Evolutionary conservation across 768 basidiomycete species (phyloP).

Genomic region (Neoboletus subvelutipes): DNA sequence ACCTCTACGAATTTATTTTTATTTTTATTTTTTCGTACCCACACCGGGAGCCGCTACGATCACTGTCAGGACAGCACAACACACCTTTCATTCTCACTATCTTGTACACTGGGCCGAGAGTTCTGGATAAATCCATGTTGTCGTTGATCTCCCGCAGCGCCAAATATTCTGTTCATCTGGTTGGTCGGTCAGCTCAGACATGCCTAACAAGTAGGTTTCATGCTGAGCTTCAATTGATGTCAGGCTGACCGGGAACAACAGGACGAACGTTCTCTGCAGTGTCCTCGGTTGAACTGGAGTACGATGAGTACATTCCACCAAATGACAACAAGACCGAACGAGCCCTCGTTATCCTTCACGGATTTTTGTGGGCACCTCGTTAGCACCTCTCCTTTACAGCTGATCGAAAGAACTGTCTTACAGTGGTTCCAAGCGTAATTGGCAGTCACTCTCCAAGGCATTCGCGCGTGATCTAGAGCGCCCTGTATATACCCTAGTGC

Average conservation of each 20-base stretch:
- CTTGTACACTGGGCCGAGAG: background rate
- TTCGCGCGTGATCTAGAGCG: constrained; percentile 63
- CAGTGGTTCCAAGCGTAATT: constrained; percentile 89
- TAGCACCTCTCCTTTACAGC: background rate
- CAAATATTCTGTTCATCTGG: background rate
- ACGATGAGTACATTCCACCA: constrained; percentile 33
- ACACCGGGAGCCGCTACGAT: no score
- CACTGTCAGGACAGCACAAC: no score
- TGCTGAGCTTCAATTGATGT: background rate
- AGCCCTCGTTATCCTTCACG: constrained; percentile 60
- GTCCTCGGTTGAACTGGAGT: constrained; percentile 29
- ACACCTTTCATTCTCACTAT: background rate
- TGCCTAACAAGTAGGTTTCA: constrained; percentile 5
- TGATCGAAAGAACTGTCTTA: background rate
- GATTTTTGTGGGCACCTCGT: constrained; percentile 51
- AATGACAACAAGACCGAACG: constrained; percentile 34
- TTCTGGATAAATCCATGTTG: constrained; percentile 11
- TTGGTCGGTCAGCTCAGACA: background rate
- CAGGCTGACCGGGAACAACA: constrained; percentile 16
- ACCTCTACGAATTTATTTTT: no score
- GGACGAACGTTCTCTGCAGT: constrained; percentile 19
- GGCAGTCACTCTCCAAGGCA: constrained; percentile 76
- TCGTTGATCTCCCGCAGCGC: constrained; percentile 1
- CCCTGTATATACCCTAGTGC: constrained; percentile 73
- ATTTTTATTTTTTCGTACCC: no score